Conservation (phyloP, 352 stramenopile genomes). For the Aphanomyces cochlioides region DNA sequence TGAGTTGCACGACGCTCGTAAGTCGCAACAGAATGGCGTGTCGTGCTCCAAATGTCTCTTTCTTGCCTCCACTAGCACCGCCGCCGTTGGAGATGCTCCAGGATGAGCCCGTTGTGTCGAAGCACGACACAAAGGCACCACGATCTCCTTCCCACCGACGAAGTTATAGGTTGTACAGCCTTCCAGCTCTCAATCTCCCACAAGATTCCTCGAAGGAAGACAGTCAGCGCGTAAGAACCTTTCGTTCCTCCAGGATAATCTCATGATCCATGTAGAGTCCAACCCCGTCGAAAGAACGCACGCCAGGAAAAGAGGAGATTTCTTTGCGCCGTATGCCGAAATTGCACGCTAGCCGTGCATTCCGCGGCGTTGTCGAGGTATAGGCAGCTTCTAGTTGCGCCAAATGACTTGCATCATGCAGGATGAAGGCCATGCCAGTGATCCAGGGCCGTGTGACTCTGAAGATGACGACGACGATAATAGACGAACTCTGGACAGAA, state of each 20-base stretch:
- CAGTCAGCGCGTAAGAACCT: neutral
- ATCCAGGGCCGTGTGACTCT: neutral
- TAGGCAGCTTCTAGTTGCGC: neutral
- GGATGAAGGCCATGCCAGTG: neutral
- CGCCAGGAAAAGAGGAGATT: no score
- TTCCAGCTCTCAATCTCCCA: slow-evolving; percentile 2
- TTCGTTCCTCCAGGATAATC: neutral
- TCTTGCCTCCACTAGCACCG: neutral
- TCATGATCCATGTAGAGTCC: neutral
- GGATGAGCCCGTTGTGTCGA: neutral
- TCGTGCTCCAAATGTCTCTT: no score
- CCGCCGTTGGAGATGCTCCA: slow-evolving; percentile 8
- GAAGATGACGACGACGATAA: slow-evolving; percentile 6
- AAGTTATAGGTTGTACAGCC: slow-evolving; percentile 3
- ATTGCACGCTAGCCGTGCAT: neutral
- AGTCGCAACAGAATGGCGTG: no score
- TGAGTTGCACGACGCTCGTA: no score
- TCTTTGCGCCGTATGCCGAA: neutral
- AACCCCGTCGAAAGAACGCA: neutral
- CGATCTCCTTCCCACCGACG: neutral
- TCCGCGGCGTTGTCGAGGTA: slow-evolving; percentile 5
- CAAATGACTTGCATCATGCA: neutral
- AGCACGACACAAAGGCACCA: neutral
- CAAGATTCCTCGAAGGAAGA: slow-evolving; percentile 7
- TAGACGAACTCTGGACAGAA: neutral